Conservation (phyloP, 345 rosid species). For the Linum lewisii region DNA sequence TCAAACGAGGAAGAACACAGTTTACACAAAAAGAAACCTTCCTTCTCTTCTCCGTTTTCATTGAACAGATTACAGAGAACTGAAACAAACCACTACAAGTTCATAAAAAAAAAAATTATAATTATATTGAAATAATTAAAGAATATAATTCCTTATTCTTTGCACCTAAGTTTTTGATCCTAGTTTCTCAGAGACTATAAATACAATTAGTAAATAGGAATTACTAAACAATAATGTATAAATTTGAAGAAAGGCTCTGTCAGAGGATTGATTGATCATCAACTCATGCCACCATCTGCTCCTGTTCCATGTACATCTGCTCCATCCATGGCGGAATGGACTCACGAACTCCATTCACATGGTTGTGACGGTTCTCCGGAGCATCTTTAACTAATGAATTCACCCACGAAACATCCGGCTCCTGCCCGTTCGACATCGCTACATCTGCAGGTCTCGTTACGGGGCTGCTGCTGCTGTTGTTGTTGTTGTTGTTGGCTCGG, state of each 20-base stretch:
- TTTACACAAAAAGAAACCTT: too few relatives aligned
- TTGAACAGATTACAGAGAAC: too few relatives aligned
- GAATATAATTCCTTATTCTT: neutral
- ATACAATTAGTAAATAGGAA: neutral
- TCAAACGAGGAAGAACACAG: too few relatives aligned
- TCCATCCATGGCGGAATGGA: conserved; percentile 63
- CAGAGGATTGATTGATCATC: neutral
- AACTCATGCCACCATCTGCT: conserved; percentile 79
- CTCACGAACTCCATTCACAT: conserved; percentile 31
- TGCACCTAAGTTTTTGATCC: neutral
- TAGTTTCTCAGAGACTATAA: neutral
- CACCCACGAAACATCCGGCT: conserved; percentile 97
- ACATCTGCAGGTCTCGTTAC: conserved; percentile 20
- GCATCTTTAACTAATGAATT: conserved; percentile 70
- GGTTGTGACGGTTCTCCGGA: conserved; percentile 31
- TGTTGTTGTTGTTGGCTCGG: conserved; percentile 39
- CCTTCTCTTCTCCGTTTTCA: neutral
- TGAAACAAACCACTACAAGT: too few relatives aligned
- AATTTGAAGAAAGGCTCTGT: neutral
- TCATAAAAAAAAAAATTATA: too few relatives aligned
- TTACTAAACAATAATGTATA: neutral
- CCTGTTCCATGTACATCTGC: conserved; percentile 81
- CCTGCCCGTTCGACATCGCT: conserved; percentile 25
- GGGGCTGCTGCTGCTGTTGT: conserved; percentile 24
- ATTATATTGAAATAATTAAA: too few relatives aligned